phyloP scores from a whole-genome alignment of 2,329 filamentous ascomycete species.

The Xylogone sp. region DNA sequence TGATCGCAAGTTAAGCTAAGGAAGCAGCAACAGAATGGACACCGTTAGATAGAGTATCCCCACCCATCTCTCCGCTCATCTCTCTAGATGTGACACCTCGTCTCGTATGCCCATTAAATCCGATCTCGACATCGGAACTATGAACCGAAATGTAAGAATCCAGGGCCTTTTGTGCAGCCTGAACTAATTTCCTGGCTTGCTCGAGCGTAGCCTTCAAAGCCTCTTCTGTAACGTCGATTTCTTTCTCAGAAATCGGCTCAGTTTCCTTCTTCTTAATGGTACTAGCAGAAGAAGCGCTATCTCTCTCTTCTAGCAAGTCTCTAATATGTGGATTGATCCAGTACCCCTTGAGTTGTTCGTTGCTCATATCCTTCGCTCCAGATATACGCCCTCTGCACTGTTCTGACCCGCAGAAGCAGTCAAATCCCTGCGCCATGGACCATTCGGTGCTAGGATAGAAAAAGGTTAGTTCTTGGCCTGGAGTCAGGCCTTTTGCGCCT shows the following conservation, averaged over 20 bases:
- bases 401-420: constrained; percentile 56
- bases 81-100: constrained; percentile 48
- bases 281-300: not conserved
- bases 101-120: not conserved
- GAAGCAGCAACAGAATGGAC: not conserved
- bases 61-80: constrained; percentile 58
- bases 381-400: constrained; percentile 58
- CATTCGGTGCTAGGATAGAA: constrained; percentile 76
- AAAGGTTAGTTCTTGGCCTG: constrained; percentile 62
- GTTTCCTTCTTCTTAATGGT: not conserved
- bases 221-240: constrained; percentile 35
- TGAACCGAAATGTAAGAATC: constrained; percentile 7
- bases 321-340: constrained; percentile 62
- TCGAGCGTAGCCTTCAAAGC: constrained; percentile 40
- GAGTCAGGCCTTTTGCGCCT: constrained; percentile 49
- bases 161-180: constrained; percentile 34
- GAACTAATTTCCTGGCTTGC: constrained; percentile 36
- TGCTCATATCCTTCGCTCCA: constrained; percentile 59
- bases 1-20: not conserved
- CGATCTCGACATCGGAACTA: not conserved
- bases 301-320: constrained; percentile 45
- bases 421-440: constrained; percentile 69
- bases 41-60: constrained; percentile 41
- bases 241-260: not conserved
- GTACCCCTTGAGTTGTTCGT: constrained; percentile 49